A percentile compares a stretch with the other conserved stretches of the same genome.
Evolutionary conservation across 495 filamentous ascomycete species (phyloP).

Genomic region (Tuber brumale): DNA sequence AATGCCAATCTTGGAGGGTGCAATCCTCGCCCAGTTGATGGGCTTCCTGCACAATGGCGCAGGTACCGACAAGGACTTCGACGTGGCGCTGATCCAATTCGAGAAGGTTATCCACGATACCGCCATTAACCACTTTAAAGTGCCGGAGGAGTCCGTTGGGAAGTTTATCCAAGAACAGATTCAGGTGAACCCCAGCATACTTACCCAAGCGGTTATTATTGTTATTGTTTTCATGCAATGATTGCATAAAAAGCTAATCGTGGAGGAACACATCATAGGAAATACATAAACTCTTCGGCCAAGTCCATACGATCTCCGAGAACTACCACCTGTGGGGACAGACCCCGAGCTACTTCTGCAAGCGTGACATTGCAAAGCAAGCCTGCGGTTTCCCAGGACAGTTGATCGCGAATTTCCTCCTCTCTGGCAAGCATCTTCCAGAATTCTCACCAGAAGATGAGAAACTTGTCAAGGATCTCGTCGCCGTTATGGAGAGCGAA

Average conservation of each 20-base stretch:
- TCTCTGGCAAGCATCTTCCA: neutral
- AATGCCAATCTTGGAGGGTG: neutral
- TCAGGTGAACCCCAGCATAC: neutral
- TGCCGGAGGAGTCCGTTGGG: neutral
- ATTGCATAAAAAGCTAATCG: neutral
- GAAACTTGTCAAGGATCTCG: constrained; percentile 14
- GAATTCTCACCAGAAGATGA: constrained; percentile 9
- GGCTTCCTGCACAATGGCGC: neutral
- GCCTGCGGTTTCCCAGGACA: neutral
- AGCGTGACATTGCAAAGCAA: neutral
- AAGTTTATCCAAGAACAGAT: neutral
- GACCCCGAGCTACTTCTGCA: neutral
- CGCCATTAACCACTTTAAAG: neutral
- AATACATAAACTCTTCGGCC: neutral
- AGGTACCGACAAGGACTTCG: neutral
- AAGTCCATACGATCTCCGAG: neutral
- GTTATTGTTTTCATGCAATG: neutral
- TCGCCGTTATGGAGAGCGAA: constrained; percentile 21
- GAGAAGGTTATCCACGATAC: neutral
- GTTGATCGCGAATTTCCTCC: neutral
- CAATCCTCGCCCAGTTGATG: neutral
- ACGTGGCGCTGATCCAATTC: neutral
- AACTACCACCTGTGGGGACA: neutral
- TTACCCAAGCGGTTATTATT: neutral
- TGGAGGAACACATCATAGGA: neutral